Base-by-base conservation (phyloP, 768 basidiomycete genomes). In the Panaeolus papilionaceus region DNA sequence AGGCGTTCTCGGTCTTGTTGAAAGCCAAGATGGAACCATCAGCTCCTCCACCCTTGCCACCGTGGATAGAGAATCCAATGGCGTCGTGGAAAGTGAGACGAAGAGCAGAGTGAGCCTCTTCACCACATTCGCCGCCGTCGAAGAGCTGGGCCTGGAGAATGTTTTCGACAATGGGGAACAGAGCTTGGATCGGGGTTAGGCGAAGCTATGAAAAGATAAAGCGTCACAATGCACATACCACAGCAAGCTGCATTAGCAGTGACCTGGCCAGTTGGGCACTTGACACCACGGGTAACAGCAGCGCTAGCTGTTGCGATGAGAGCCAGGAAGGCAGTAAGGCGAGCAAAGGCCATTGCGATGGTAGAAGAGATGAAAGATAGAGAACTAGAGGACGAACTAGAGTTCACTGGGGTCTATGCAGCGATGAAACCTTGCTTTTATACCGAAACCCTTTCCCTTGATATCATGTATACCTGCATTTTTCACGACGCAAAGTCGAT, bases 1-100 rank as follows among this genome's bases (percentile, higher is more conserved):
- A 86, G 9, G 70, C 65, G 23, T 79, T 74, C 71, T 86, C 86
- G 42, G 80, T 78, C 10, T 79, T 75, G 33, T 73, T 70, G 76
- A 87, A 87, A 1, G 77, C 74, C 67, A 85, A 78, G 69, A 87
- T 82, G 6, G 85, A 86, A 33, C 85, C 86, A 66, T 87, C 86
- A 61, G 83, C 81, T 20, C 82, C 83, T 71, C 82, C 81, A 65
- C 81, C 80, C 64, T 80, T 82, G n/a, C 42, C 28, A 26, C 18
- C 54, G 40, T 63, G 65, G 38, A 54, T 40, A 38, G 82, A 83
- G 68, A 83, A 80, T 18, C 79, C 83, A 67, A 83, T 83, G 16
- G 82, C 80, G 66, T 83, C 83, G 71, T 84, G 80, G 76, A 81
- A 81, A 11, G 78, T 71, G 42, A 81, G 69, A 39, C 80, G 73